phyloP scores from a whole-genome alignment of 768 basidiomycete genomes.

The Boletus rubescentipes region DNA sequence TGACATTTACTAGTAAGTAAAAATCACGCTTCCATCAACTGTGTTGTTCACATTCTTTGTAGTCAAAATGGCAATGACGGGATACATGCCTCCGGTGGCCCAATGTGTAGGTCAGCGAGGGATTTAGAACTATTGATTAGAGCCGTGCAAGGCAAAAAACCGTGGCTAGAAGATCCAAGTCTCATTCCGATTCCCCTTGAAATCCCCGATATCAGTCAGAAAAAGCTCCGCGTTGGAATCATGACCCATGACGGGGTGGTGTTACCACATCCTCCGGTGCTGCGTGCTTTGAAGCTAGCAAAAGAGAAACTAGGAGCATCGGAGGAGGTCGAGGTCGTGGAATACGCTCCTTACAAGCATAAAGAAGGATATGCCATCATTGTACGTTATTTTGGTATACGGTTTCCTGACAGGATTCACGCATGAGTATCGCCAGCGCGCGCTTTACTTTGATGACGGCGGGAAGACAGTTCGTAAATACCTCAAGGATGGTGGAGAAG shows the following conservation, averaged over 20 bases:
- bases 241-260: constrained; percentile 39
- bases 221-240: constrained; percentile 28
- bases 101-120: constrained; percentile 29
- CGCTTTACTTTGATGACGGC: constrained; percentile 41
- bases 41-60: constrained; percentile 9
- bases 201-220: constrained; percentile 27
- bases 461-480: constrained; percentile 27
- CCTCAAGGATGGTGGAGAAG: constrained; percentile 33
- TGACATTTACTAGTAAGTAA: constrained; percentile 20
- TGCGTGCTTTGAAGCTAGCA: constrained; percentile 38
- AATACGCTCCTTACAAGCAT: constrained; percentile 38
- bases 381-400: constrained; percentile 10
- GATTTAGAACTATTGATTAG: constrained; percentile 25
- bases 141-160: constrained; percentile 31
- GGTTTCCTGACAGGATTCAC: neutral
- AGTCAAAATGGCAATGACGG: constrained; percentile 29
- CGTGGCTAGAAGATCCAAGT: constrained; percentile 42
- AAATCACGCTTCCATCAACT: neutral
- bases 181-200: constrained; percentile 30
- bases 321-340: constrained; percentile 35
- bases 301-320: constrained; percentile 37
- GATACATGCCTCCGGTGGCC: constrained; percentile 11
- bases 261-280: constrained; percentile 41
- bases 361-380: constrained; percentile 34
- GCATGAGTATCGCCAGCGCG: constrained; percentile 21